Base-by-base conservation (phyloP, 257 asterid species). In the Solanum medicagineum region DNA sequence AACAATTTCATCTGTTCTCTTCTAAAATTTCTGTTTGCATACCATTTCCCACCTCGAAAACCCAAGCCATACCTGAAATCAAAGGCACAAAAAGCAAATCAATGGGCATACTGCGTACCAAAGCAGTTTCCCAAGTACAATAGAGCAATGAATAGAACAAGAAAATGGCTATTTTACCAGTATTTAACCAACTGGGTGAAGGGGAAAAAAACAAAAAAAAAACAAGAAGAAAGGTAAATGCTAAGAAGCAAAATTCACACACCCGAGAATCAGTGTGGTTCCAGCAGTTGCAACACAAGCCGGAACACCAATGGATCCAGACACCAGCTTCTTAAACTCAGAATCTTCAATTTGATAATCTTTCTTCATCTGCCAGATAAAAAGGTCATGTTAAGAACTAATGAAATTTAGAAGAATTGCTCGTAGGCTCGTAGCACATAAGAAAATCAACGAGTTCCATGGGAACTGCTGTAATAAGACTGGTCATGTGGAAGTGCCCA, bases 251-350 rank as follows among this genome's bases (percentile, higher is more conserved):
- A n/a, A 10, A 45, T 63, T 44, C 51, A 90, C 97, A 85, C 44
- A 96, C 98, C 99, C 99, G 26, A 96, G 84, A 83, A 93, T 84
- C 80, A 96, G 90, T 81, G 94, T 89, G 45, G 99, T 96, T 86
- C 99, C 99, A 84, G 98, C 99, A 84, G 99, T 93, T 63, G 99
- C 99, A 86, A 91, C 89, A 89, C 94, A 91, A 86, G 98, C 93
- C 8, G 98, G 97, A 84, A 94, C 65, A 88, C 96, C 94, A 71
- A 96, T 90, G 54, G 91, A 83, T 57, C 93, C 92, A 2, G 93
- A 89, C 86, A 91, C 93, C 53, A 94, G 94, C 91, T 90, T 93
- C 88, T 90, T 90, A 59, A 94, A 62, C 86, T 93, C 98, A 10
- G 88, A 92, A 57, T 94, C 95, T 87, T 91, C 91, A 85, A 92